phyloP scores from a whole-genome alignment of 768 basidiomycete genomes.

The Boletus rubroflammeus region DNA sequence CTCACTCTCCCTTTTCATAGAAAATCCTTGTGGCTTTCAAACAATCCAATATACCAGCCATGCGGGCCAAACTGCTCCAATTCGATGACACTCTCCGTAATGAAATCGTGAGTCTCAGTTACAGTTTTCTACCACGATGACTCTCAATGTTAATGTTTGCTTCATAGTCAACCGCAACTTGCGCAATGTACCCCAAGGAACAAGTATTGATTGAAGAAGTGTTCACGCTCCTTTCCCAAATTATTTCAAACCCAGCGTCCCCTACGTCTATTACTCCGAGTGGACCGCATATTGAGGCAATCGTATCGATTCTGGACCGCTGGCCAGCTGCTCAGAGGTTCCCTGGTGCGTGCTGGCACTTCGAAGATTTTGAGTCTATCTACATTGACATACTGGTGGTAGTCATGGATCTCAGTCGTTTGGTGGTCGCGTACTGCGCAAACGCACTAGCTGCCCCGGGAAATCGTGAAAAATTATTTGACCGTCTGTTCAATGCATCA shows the following conservation, averaged over 20 bases:
- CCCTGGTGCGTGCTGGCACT: conserved; percentile 47
- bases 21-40: conserved; percentile 72
- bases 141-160: background rate
- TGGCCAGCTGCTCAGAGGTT: conserved; percentile 75
- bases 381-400: background rate
- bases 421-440: conserved; percentile 65
- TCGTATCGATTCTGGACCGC: conserved; percentile 61
- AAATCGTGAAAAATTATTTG: conserved; percentile 51
- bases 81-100: conserved; percentile 64
- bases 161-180: conserved; percentile 60
- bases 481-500: conserved; percentile 61
- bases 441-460: conserved; percentile 44
- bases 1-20: conserved; percentile 34
- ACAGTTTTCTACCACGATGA: background rate
- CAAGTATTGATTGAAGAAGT: conserved; percentile 52
- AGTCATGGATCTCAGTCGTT: conserved; percentile 86
- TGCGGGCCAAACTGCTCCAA: conserved; percentile 75
- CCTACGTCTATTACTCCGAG: conserved; percentile 34
- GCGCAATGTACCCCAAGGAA: conserved; percentile 71
- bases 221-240: conserved; percentile 55
- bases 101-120: conserved; percentile 55
- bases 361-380: background rate
- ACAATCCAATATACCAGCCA: conserved; percentile 74
- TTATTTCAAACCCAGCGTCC: conserved; percentile 37
- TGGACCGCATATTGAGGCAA: conserved; percentile 53